phyloP scores from a whole-genome alignment of 116 monocot genomes.

The Iris pallida region DNA sequence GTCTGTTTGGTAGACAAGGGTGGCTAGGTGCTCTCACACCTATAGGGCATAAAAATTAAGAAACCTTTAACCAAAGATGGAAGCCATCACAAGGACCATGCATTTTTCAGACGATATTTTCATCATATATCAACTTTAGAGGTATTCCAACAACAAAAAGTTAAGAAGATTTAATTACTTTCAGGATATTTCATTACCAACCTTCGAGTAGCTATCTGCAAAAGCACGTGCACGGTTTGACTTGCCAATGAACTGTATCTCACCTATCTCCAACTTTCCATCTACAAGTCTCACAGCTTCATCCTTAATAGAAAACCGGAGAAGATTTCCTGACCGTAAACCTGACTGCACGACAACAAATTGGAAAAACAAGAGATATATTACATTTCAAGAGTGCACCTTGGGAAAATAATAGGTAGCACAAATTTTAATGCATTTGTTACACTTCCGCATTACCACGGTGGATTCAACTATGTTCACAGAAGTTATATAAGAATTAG shows the following conservation, averaged over 20 bases:
- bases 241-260: conserved; percentile 62
- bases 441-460: no score
- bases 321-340: conserved; percentile 53
- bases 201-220: conserved; percentile 97
- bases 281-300: conserved; percentile 56
- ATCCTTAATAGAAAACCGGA: conserved; percentile 75
- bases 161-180: not conserved
- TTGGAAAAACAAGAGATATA: no score
- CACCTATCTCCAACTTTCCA: conserved; percentile 66
- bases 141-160: not conserved
- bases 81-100: not conserved
- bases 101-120: not conserved
- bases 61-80: not conserved
- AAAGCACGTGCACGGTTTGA: conserved; percentile 67
- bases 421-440: no score
- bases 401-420: no score
- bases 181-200: conserved; percentile 13
- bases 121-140: not conserved
- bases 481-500: no score
- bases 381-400: no score
- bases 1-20: not conserved
- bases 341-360: conserved; percentile 35
- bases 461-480: no score
- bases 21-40: not conserved
- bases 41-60: not conserved